Percentiles rank a stretch among this genome's conserved stretches.
Conservation (phyloP, 225 moss, liverwort and hornwort species). For the Polytrichum formosum region DNA sequence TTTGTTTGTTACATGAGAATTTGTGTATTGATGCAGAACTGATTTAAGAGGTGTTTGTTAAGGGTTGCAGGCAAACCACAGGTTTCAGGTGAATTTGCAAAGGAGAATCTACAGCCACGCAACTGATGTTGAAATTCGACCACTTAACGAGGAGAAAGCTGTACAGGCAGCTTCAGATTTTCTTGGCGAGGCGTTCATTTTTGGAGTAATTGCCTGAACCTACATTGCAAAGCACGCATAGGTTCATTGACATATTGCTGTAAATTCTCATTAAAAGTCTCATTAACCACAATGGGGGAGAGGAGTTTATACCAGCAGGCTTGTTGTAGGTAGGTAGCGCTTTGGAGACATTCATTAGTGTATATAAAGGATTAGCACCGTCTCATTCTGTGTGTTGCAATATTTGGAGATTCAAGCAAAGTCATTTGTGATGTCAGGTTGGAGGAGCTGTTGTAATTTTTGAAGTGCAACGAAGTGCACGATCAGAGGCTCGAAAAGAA, state of each 20-base stretch:
- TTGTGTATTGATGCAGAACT: slow-evolving; percentile 1
- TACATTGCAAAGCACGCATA: neutral
- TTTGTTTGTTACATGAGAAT: no score
- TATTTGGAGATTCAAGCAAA: neutral
- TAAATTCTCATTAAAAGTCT: no score
- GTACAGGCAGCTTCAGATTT: slow-evolving; percentile 92
- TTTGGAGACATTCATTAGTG: no score
- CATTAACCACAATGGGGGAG: no score
- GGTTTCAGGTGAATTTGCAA: slow-evolving; percentile 94
- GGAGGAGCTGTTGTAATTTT: slow-evolving; percentile 78
- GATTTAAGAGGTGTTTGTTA: slow-evolving; percentile 16
- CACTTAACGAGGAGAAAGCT: slow-evolving; percentile 88
- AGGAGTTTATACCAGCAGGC: neutral
- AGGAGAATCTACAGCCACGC: slow-evolving; percentile 91
- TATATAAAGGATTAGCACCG: no score
- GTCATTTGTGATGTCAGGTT: slow-evolving; percentile 42
- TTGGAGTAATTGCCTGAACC: slow-evolving; percentile 49
- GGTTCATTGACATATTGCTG: neutral
- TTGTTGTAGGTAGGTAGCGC: no score
- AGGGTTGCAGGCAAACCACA: slow-evolving; percentile 75
- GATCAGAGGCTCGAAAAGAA: slow-evolving; percentile 83
- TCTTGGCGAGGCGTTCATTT: slow-evolving; percentile 79
- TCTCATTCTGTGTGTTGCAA: no score
- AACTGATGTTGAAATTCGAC: slow-evolving; percentile 85
- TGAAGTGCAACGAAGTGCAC: slow-evolving; percentile 81